These are phyloP conservation scores for Penicillium goetzii DNA, from an alignment of 495 filamentous ascomycete genomes.

Conservation along the genomic window DNA sequence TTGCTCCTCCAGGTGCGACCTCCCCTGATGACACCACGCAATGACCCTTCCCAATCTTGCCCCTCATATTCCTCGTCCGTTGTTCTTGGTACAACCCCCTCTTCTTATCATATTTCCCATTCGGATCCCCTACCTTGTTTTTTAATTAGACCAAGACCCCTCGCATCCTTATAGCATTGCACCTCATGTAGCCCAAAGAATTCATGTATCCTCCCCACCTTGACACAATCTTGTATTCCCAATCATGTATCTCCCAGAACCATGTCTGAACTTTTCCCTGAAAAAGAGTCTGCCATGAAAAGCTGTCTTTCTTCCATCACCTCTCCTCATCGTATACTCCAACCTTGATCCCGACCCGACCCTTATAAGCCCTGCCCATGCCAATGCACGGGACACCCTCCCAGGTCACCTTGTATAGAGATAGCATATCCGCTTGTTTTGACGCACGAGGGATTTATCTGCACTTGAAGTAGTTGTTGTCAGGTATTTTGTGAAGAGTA, in stretches of 20 bases:
- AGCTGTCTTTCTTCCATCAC: constrained; percentile 25
- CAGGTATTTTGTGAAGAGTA: not conserved
- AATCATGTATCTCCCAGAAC: constrained; percentile 29
- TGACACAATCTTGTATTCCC: constrained; percentile 14
- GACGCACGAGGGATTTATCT: not conserved
- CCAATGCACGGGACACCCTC: constrained; percentile 19
- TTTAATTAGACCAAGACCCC: constrained; percentile 53
- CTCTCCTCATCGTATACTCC: constrained; percentile 39
- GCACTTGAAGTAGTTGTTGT: not conserved
- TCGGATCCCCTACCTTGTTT: constrained; percentile 32
- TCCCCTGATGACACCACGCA: constrained; percentile 32
- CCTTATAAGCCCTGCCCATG: constrained; percentile 19
- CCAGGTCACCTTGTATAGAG: constrained; percentile 35
- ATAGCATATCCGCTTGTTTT: not conserved
- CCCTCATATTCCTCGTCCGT: constrained; percentile 37
- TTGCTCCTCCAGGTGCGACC: constrained; percentile 11
- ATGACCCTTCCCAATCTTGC: constrained; percentile 33
- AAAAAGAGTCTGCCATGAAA: constrained; percentile 47
- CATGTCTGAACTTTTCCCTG: constrained; percentile 27
- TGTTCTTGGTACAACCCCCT: constrained; percentile 31
- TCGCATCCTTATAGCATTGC: constrained; percentile 39
- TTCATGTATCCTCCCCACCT: constrained; percentile 48
- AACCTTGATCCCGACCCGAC: not conserved
- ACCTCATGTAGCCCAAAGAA: constrained; percentile 56
- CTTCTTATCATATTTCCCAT: constrained; percentile 24